Conservation (phyloP, 257 asterid species). For the Solanum clarkiae region DNA sequence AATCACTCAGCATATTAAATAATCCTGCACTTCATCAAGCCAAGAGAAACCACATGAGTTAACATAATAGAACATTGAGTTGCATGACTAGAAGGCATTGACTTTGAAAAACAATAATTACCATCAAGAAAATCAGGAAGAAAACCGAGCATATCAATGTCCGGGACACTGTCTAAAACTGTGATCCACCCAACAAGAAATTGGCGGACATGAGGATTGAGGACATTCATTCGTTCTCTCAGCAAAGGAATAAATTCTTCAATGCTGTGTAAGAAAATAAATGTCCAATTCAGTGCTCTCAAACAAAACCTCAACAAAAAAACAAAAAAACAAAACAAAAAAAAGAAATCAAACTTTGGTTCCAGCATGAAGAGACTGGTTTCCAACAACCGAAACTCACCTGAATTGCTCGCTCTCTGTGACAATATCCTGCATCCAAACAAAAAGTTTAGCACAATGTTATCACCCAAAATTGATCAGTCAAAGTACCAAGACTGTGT, state of each 20-base stretch:
- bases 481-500: neutral
- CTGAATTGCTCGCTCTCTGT: constrained; percentile 99
- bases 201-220: constrained; percentile 94
- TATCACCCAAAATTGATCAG: neutral
- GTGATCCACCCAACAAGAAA: constrained; percentile 99
- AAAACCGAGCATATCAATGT: constrained; percentile 98
- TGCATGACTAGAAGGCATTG: neutral
- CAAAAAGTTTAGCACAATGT: constrained; percentile 1
- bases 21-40: constrained; percentile 44
- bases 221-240: constrained; percentile 96
- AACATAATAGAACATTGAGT: neutral
- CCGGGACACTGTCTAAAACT: constrained; percentile 98
- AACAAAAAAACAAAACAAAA: too few species aligned
- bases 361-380: neutral
- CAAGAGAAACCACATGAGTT: neutral
- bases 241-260: constrained; percentile 96
- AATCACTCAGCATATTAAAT: constrained; percentile 96
- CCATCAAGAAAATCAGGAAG: constrained; percentile 99
- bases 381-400: constrained; percentile 20
- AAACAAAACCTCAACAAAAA: neutral
- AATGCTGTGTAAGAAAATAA: constrained; percentile 41
- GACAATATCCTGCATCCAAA: constrained; percentile 76
- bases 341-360: neutral
- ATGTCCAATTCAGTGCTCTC: neutral
- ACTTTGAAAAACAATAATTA: constrained; percentile 17